Evolutionary conservation across 805 yeast species (phyloP).

Genomic region (Lipomyces sp.): DNA sequence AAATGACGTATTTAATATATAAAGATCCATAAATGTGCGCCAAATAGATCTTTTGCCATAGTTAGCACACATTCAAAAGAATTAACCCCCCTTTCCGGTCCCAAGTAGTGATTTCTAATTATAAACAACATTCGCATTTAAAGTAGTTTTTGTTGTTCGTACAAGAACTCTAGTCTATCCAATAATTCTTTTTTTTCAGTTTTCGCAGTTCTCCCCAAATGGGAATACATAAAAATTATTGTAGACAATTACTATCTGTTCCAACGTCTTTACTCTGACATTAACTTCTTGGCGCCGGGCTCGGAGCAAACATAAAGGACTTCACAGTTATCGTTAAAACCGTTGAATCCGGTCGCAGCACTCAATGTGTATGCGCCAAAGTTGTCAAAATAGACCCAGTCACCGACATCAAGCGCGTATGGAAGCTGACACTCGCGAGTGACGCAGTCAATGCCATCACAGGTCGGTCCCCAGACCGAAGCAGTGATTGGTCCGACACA

Average conservation of each 20-base stretch:
- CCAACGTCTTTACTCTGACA: slow-evolving; percentile 11
- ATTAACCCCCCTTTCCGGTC: neutral
- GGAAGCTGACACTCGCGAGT: slow-evolving; percentile 58
- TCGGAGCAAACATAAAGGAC: slow-evolving; percentile 67
- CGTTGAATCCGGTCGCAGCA: slow-evolving; percentile 92
- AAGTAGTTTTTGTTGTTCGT: too few relatives aligned
- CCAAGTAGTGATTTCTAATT: neutral
- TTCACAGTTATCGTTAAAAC: slow-evolving; percentile 65
- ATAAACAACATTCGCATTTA: too few relatives aligned
- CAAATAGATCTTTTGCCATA: neutral
- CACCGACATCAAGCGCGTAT: slow-evolving; percentile 74
- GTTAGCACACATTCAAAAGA: neutral
- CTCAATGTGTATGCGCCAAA: slow-evolving; percentile 92
- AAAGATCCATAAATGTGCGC: neutral
- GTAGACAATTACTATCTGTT: too few relatives aligned
- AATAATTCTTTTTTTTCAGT: too few relatives aligned
- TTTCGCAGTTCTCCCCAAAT: neutral
- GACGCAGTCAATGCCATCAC: slow-evolving; percentile 94
- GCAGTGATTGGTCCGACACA: slow-evolving; percentile 39
- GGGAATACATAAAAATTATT: too few relatives aligned
- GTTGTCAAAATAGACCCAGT: slow-evolving; percentile 84
- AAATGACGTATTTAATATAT: neutral
- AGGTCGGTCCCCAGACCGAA: slow-evolving; percentile 98
- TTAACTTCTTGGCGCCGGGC: slow-evolving; percentile 31
- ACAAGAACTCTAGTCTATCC: neutral